A percentile compares a stretch with the other conserved stretches of the same genome.
Conservation (phyloP, 441 rosid species). For the Pelargonium australe region DNA sequence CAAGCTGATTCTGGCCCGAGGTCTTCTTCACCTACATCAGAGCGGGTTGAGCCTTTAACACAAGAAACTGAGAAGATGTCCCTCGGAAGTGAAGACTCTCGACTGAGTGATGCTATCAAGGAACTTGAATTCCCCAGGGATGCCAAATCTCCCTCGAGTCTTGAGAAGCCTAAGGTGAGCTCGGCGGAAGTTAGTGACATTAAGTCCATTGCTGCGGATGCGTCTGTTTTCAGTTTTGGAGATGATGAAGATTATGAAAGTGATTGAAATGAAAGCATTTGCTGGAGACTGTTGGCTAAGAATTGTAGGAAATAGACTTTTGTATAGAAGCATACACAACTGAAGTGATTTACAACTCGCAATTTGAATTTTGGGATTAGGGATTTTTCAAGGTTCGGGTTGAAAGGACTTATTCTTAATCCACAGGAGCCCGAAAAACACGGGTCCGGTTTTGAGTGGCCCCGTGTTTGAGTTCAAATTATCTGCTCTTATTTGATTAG, state of each 20-base stretch:
- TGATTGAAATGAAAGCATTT: conserved; percentile 29
- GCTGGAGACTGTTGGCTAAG: not conserved
- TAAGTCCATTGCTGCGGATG: conserved; percentile 72
- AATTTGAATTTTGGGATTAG: too few relatives aligned
- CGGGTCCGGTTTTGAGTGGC: too few relatives aligned
- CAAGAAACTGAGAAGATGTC: conserved; percentile 30
- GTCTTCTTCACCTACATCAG: conserved; percentile 11
- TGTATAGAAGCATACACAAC: too few relatives aligned
- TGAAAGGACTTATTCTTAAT: too few relatives aligned
- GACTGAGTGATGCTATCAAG: conserved; percentile 14
- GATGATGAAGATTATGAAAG: conserved; percentile 69
- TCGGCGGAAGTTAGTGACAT: conserved; percentile 43
- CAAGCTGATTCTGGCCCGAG: conserved; percentile 11
- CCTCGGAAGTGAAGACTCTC: conserved; percentile 17
- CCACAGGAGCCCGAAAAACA: too few relatives aligned
- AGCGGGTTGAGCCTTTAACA: conserved; percentile 24
- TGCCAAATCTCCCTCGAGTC: conserved; percentile 22
- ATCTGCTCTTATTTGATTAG: too few relatives aligned
- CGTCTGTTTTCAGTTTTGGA: conserved; percentile 70
- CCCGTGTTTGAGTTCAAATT: too few relatives aligned
- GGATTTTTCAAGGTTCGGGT: too few relatives aligned
- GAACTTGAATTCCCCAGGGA: conserved; percentile 10
- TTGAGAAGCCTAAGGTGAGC: conserved; percentile 17
- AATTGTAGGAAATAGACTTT: not conserved
- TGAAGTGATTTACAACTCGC: too few relatives aligned